A percentile compares a stretch with the other conserved stretches of the same genome.
Conservation (phyloP, 192 early-diverging fungal genomes). For the Rhizophagus prolifer region DNA sequence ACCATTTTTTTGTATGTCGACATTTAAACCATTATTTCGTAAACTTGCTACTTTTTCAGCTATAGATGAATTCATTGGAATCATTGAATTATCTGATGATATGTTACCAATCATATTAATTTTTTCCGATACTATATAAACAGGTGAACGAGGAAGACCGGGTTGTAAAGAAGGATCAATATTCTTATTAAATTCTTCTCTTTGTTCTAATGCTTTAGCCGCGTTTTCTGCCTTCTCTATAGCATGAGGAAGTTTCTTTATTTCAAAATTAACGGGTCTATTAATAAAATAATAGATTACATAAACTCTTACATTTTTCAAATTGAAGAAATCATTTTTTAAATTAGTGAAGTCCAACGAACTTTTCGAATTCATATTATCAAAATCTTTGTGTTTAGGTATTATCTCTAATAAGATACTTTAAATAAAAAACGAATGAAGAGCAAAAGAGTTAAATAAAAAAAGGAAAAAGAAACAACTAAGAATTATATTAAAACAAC, state of each 20-base stretch:
- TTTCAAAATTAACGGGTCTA: neutral
- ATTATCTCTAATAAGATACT: slow-evolving; percentile 22
- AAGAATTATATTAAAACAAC: neutral
- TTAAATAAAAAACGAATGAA: no score
- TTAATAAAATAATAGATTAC: neutral
- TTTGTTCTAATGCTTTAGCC: neutral
- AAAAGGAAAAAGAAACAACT: no score
- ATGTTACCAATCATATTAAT: slow-evolving; percentile 10
- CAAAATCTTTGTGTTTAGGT: neutral
- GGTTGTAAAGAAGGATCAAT: no score
- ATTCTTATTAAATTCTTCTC: neutral
- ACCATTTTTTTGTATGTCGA: neutral
- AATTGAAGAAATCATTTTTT: neutral
- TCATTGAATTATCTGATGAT: neutral
- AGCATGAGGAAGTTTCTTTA: neutral
- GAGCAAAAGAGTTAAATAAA: no score
- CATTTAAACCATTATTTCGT: neutral
- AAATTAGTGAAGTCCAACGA: neutral
- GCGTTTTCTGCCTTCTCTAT: neutral
- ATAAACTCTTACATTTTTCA: neutral
- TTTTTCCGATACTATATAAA: slow-evolving; percentile 12
- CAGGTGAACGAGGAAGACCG: slow-evolving; percentile 2
- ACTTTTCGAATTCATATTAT: neutral
- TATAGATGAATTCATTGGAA: neutral
- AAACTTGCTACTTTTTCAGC: neutral